Percentiles rank a stretch among this genome's conserved stretches.
Evolutionary conservation across 1,284 basidiomycete species (phyloP).

Genomic region (Ustilago esculenta): DNA sequence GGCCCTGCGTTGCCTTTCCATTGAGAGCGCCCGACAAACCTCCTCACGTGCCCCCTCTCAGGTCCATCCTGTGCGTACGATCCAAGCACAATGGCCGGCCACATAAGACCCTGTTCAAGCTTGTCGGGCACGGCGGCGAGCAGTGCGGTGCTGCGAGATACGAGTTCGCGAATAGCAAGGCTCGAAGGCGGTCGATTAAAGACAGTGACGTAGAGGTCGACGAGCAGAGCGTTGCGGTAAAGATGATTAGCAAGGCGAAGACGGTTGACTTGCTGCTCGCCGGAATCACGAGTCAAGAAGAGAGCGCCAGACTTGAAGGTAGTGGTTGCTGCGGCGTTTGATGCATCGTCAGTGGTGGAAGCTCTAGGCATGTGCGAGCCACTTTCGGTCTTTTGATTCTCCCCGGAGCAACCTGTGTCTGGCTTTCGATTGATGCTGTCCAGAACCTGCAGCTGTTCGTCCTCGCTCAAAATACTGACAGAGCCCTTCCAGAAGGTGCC

Average conservation of each 20-base stretch:
- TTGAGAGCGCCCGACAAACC: constrained; percentile 15
- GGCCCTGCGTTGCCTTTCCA: constrained; percentile 29
- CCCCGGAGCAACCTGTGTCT: not conserved
- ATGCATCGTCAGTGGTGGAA: not conserved
- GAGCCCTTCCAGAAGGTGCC: constrained; percentile 40
- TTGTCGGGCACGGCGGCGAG: constrained; percentile 21
- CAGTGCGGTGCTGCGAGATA: constrained; percentile 27
- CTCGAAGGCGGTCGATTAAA: constrained; percentile 32
- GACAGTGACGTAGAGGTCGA: constrained; percentile 39
- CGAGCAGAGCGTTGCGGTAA: constrained; percentile 40
- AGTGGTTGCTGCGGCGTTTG: constrained; percentile 4
- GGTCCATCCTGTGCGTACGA: constrained; percentile 16
- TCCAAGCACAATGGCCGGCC: constrained; percentile 37
- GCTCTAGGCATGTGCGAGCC: constrained; percentile 7
- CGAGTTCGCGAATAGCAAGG: constrained; percentile 24
- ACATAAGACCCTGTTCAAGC: constrained; percentile 34
- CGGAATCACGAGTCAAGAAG: constrained; percentile 4
- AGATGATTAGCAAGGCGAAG: constrained; percentile 39
- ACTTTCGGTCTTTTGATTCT: constrained; percentile 1
- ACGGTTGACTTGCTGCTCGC: constrained; percentile 32
- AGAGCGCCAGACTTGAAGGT: constrained; percentile 28
- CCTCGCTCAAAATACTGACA: constrained; percentile 13
- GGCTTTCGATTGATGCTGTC: constrained; percentile 1
- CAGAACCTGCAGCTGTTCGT: constrained; percentile 22
- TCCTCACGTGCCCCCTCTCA: constrained; percentile 19